Evolutionary conservation across 2,329 filamentous ascomycete species (phyloP).

Genomic region (Sporothrix globosa): DNA sequence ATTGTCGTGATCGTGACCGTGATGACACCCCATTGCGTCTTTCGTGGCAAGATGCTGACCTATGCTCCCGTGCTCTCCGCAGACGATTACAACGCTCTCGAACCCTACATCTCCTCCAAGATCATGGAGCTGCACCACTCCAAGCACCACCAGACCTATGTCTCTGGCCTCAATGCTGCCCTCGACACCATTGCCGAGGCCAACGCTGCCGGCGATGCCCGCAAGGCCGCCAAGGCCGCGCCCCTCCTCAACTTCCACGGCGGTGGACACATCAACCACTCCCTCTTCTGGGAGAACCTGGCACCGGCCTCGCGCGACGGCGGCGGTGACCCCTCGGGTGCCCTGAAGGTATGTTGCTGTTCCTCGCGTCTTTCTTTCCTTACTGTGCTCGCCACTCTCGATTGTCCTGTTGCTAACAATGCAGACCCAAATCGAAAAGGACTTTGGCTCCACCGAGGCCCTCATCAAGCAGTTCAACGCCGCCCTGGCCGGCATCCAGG

Average conservation of each 20-base stretch:
- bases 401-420: background rate
- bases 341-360: slow-evolving; percentile 56
- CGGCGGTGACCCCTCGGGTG: slow-evolving; percentile 63
- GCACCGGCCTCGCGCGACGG: slow-evolving; percentile 65
- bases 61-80: background rate
- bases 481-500: slow-evolving; percentile 75
- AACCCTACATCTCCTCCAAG: slow-evolving; percentile 74
- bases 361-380: background rate
- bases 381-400: background rate
- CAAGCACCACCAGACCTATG: slow-evolving; percentile 79
- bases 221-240: slow-evolving; percentile 55
- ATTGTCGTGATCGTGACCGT: background rate
- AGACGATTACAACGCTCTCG: slow-evolving; percentile 97
- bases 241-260: slow-evolving; percentile 79
- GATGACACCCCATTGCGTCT: background rate
- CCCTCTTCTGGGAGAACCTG: slow-evolving; percentile 88
- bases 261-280: slow-evolving; percentile 91
- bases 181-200: slow-evolving; percentile 65
- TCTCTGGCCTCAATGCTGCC: slow-evolving; percentile 73
- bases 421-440: slow-evolving; percentile 62
- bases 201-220: slow-evolving; percentile 62
- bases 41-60: background rate
- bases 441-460: slow-evolving; percentile 67
- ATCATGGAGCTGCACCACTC: slow-evolving; percentile 82
- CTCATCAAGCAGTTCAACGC: slow-evolving; percentile 70